A percentile compares a stretch with the other conserved stretches of the same genome.
These are phyloP conservation scores for Paxillus rubicundulus DNA, from an alignment of 768 basidiomycete species.

Conservation along the genomic window DNA sequence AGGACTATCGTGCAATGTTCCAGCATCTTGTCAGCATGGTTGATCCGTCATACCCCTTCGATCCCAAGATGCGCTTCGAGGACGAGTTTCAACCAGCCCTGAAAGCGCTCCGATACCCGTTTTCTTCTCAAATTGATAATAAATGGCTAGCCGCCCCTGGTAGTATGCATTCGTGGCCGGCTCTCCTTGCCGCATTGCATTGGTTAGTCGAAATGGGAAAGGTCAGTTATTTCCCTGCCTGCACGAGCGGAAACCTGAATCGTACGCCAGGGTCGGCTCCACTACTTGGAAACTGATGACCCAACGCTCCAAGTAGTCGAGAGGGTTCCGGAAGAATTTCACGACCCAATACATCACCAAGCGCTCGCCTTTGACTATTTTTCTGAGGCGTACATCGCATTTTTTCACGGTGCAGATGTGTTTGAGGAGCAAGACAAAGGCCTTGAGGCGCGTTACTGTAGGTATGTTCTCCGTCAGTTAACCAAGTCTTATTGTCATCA, in stretches of 20 bases:
- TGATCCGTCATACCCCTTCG: slow-evolving; percentile 67
- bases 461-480: slow-evolving; percentile 11
- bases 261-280: slow-evolving; percentile 28
- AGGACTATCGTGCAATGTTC: slow-evolving; percentile 85
- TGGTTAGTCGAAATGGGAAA: slow-evolving; percentile 89
- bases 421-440: slow-evolving; percentile 68
- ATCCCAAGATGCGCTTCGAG: slow-evolving; percentile 58
- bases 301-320: slow-evolving; percentile 63
- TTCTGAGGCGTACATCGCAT: slow-evolving; percentile 61
- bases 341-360: slow-evolving; percentile 68
- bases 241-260: neutral
- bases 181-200: slow-evolving; percentile 81
- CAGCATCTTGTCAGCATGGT: slow-evolving; percentile 68
- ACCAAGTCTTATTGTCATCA: neutral
- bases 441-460: slow-evolving; percentile 78
- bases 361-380: slow-evolving; percentile 78
- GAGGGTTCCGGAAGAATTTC: slow-evolving; percentile 71
- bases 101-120: slow-evolving; percentile 79
- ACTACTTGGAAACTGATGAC: slow-evolving; percentile 61
- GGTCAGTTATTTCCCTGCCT: slow-evolving; percentile 43
- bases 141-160: slow-evolving; percentile 89
- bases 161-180: slow-evolving; percentile 90
- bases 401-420: slow-evolving; percentile 65
- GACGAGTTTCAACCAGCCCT: slow-evolving; percentile 81
- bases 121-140: slow-evolving; percentile 70